These are phyloP conservation scores for Lathyrus sativus DNA, from an alignment of 306 rosid species.

Conservation along the genomic window DNA sequence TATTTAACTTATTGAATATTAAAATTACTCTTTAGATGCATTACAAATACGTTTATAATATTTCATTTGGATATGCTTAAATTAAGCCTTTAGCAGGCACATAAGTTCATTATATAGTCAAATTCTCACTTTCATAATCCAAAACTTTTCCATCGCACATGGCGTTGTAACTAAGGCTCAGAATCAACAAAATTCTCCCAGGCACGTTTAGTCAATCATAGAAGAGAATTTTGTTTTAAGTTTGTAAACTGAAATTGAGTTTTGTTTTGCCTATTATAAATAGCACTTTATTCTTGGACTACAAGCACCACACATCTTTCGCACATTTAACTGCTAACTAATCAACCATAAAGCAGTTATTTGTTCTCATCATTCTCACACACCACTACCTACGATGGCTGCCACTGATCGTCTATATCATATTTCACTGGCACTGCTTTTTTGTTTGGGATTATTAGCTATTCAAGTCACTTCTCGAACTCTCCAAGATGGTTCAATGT, in stretches of 20 bases:
- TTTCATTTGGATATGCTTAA: too few relatives aligned
- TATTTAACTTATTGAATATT: too few relatives aligned
- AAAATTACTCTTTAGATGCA: too few relatives aligned
- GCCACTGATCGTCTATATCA: background rate
- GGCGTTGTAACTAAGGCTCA: background rate
- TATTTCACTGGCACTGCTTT: conserved; percentile 7
- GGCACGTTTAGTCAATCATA: background rate
- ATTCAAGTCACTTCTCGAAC: background rate
- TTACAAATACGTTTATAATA: too few relatives aligned
- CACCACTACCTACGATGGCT: background rate
- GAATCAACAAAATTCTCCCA: background rate
- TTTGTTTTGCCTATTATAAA: conserved; percentile 23
- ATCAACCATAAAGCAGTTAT: background rate
- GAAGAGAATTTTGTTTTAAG: background rate
- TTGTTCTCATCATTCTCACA: background rate
- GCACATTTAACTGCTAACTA: background rate
- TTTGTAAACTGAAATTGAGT: background rate
- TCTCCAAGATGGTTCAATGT: background rate
- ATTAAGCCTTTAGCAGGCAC: too few relatives aligned
- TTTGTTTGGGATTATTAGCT: background rate
- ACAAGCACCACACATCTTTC: conserved; percentile 18
- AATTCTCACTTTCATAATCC: too few relatives aligned
- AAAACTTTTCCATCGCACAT: background rate
- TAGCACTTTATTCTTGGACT: background rate
- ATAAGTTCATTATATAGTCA: too few relatives aligned